Evolutionary conservation across 257 asterid species (phyloP).

Genomic region (Solanum tarapatanum): DNA sequence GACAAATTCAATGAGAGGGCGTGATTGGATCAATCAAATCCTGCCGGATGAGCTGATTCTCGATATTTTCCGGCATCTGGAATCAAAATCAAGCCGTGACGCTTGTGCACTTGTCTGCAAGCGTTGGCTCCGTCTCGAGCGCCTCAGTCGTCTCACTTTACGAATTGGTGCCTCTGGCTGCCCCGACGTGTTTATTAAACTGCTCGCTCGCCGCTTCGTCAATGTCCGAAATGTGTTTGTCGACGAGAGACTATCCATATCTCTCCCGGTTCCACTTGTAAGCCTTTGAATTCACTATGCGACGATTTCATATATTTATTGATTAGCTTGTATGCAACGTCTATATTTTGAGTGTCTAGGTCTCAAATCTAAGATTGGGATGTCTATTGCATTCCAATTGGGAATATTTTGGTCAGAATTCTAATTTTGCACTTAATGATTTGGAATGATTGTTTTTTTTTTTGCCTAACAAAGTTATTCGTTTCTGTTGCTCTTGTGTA

Average conservation of each 20-base stretch:
- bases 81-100: conserved; percentile 53
- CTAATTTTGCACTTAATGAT: background rate
- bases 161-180: conserved; percentile 65
- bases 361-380: background rate
- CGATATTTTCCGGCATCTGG: conserved; percentile 46
- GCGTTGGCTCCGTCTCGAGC: conserved; percentile 81
- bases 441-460: background rate
- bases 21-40: conserved; percentile 44
- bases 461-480: background rate
- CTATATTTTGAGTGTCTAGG: background rate
- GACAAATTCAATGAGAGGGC: conserved; percentile 29
- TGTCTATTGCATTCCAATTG: background rate
- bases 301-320: background rate
- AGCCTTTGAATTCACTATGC: background rate
- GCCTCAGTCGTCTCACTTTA: conserved; percentile 58
- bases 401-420: background rate
- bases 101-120: conserved; percentile 70
- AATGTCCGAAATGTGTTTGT: conserved; percentile 33
- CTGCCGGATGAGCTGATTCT: conserved; percentile 65
- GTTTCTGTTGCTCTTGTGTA: background rate
- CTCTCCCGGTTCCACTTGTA: conserved; percentile 38
- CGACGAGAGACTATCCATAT: conserved; percentile 52
- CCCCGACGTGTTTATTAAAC: conserved; percentile 39
- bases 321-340: background rate
- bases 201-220: conserved; percentile 40